Evolutionary conservation across 345 rosid species (phyloP).

Genomic region (Boechera retrofracta): DNA sequence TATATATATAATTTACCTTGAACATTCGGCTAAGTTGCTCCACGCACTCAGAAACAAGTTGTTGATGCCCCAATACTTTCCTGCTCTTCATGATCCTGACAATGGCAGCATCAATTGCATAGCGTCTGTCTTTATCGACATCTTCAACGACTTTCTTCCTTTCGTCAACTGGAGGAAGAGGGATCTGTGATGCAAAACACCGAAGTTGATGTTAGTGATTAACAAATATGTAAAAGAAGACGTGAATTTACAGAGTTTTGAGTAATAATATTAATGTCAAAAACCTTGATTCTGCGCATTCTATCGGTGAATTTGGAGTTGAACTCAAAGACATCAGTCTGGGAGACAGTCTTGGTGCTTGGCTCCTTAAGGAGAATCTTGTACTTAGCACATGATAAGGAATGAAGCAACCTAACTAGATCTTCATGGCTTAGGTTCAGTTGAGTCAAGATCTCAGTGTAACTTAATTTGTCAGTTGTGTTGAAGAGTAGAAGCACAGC

Average conservation of each 20-base stretch:
- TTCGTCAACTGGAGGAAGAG: constrained; percentile 94
- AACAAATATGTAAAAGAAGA: not conserved
- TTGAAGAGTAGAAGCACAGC: constrained; percentile 86
- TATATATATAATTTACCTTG: constrained; percentile 57
- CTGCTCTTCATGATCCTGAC: constrained; percentile 98
- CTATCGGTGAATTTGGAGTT: constrained; percentile 81
- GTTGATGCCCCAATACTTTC: constrained; percentile 85
- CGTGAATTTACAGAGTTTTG: not conserved
- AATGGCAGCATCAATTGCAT: constrained; percentile 95
- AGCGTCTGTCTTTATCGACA: constrained; percentile 88
- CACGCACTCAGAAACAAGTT: constrained; percentile 82
- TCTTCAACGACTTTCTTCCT: constrained; percentile 94
- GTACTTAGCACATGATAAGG: constrained; percentile 82
- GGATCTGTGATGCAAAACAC: constrained; percentile 61
- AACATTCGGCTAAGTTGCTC: constrained; percentile 96
- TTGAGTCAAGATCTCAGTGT: constrained; percentile 81
- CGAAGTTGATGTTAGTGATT: not conserved
- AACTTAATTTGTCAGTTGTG: constrained; percentile 74
- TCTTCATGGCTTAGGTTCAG: constrained; percentile 86
- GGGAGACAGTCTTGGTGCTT: constrained; percentile 61
- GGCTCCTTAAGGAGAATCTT: constrained; percentile 78
- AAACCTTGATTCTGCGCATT: constrained; percentile 96
- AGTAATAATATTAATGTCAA: not conserved
- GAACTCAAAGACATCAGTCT: constrained; percentile 66
- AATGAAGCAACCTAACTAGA: constrained; percentile 86